Evolutionary conservation across 73 alveolate genomes (phyloP), one percentile per base, ranked within the genome.

Genomic region (Halteria grandinella): DNA sequence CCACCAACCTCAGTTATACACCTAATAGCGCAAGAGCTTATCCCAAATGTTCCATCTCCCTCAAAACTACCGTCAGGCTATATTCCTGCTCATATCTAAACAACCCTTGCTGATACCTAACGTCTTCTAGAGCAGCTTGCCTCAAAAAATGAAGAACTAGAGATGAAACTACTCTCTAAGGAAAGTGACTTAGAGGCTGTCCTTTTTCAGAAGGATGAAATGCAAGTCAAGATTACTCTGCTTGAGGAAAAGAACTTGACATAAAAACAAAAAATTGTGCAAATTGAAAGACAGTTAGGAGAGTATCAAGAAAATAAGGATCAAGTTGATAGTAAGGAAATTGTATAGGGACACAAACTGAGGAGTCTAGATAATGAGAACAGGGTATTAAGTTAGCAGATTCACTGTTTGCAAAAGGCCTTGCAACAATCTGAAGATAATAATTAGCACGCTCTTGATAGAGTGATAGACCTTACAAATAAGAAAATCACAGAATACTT

Each of bases 101-200:
- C 43, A 12, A 40, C 77, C 58, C 77, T 59, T 21, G 58, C 43
- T 1, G 43, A 60, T 18, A 60, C 37, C 43, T 60, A 60, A 40
- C 60, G 43, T 12, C 11, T 60, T 11, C 59, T 60, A 7, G 43
- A 40, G 77, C 29, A 60, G 48, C 77, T 60, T 6, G 43, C 43
- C 7, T 40, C 37, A 21, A 34, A 45, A 11, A 60, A 60, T 60
- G 77, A 60, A 37, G 77, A 60, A 21, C 34, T 60, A 40, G 77
- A 60, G 29, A 60, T 60, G 77, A 60, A 60, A 40, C 18, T 60
- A 6, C 37, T 40, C n/a, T 40, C 60, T 37, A 60, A 60, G 43
- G 77, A 60, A 40, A 18, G 23, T 11, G 77, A 60, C 24, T 40
- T 60, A 3, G 77, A 60, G 4, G 77, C 77, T 15, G 6, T 60